Percentiles rank a stretch among this genome's conserved stretches.
Evolutionary conservation across 2,329 filamentous ascomycete species (phyloP).

Genomic region (Cordyceps cateniannulata): DNA sequence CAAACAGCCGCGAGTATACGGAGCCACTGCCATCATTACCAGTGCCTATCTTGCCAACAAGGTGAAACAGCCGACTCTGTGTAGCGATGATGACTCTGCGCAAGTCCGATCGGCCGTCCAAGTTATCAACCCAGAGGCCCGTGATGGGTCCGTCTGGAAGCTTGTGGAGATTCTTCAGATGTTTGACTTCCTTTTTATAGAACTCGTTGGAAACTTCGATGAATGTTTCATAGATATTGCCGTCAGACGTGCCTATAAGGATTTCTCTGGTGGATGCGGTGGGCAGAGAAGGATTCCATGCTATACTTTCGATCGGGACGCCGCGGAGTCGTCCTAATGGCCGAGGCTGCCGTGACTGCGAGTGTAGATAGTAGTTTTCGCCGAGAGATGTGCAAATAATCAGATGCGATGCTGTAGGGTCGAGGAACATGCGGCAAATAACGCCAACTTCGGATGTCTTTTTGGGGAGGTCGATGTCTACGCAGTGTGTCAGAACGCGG

Average conservation of each 20-base stretch:
- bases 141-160: conserved; percentile 76
- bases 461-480: conserved; percentile 95
- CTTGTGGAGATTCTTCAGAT: conserved; percentile 77
- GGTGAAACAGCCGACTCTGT: conserved; percentile 69
- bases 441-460: conserved; percentile 85
- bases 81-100: conserved; percentile 77
- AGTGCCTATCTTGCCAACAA: conserved; percentile 69
- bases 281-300: conserved; percentile 90
- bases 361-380: conserved; percentile 97
- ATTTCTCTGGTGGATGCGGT: conserved; percentile 95
- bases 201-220: conserved; percentile 94
- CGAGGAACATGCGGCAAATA: conserved; percentile 93
- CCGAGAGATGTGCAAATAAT: conserved; percentile 85
- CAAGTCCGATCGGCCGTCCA: conserved; percentile 62
- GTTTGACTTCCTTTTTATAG: conserved; percentile 91
- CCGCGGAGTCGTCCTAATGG: conserved; percentile 75
- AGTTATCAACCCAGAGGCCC: conserved; percentile 75
- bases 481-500: conserved; percentile 8
- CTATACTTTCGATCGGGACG: conserved; percentile 79
- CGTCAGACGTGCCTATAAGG: conserved; percentile 83
- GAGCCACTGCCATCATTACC: conserved; percentile 75
- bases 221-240: conserved; percentile 89
- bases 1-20: conserved; percentile 83
- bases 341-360: conserved; percentile 83
- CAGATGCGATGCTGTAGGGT: conserved; percentile 91